These are phyloP conservation scores for Agastache rugosa DNA, from an alignment of 257 asterid genomes.

Conservation along the genomic window DNA sequence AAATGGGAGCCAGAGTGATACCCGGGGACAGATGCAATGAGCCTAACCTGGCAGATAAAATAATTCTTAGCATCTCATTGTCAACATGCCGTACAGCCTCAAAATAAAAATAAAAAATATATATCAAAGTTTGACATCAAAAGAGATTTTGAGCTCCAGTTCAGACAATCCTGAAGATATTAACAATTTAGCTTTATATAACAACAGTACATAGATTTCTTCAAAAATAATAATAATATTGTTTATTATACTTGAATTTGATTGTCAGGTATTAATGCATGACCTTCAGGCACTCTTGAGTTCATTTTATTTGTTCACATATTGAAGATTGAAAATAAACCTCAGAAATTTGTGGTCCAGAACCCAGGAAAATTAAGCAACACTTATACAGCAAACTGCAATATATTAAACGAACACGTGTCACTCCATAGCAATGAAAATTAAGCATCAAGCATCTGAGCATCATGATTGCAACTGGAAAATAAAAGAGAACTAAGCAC, in stretches of 20 bases:
- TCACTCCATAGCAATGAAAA: slow-evolving; percentile 6
- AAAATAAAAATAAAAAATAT: not conserved
- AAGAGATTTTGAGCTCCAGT: not conserved
- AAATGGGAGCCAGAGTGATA: slow-evolving; percentile 83
- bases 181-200: slow-evolving; percentile 2
- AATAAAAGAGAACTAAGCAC: not conserved
- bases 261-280: not conserved
- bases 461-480: slow-evolving; percentile 10
- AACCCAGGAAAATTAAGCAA: not conserved
- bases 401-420: not conserved
- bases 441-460: not conserved
- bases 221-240: not conserved
- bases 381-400: not conserved
- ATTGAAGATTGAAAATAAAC: not conserved
- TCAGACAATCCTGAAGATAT: slow-evolving; percentile 6
- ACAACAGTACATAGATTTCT: not conserved
- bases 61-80: not conserved
- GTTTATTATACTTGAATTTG: not conserved
- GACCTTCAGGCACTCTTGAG: not conserved
- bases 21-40: slow-evolving; percentile 96
- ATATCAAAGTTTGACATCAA: not conserved
- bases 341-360: not conserved
- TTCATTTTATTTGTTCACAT: not conserved
- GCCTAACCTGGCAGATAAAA: slow-evolving; percentile 74
- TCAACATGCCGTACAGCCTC: not conserved